These are phyloP conservation scores for Candida golubevii DNA, from an alignment of 805 yeast species.

Conservation along the genomic window DNA sequence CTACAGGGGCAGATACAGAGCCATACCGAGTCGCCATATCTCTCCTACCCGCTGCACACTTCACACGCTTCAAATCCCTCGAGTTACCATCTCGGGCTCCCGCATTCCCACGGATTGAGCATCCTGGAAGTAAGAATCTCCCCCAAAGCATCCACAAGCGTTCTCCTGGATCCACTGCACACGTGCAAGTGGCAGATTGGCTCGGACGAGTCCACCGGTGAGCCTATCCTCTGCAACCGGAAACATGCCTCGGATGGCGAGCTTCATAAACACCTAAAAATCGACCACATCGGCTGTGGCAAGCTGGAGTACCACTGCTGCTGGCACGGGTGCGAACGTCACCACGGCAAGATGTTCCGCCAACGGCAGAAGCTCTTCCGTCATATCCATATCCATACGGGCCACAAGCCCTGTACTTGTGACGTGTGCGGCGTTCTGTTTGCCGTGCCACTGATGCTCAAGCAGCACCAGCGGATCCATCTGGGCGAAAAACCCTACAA, in stretches of 20 bases:
- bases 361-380: conserved; percentile 85
- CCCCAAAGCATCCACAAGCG: conserved; percentile 19
- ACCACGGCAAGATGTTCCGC: conserved; percentile 51
- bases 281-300: conserved; percentile 70
- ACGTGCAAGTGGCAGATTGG: conserved; percentile 45
- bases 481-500: conserved; percentile 85
- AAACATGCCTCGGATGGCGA: conserved; percentile 52
- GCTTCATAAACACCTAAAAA: conserved; percentile 66
- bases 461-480: conserved; percentile 80
- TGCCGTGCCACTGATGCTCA: conserved; percentile 71
- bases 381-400: conserved; percentile 86
- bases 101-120: conserved; percentile 13
- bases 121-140: conserved; percentile 32
- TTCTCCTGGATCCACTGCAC: conserved; percentile 27
- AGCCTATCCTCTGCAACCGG: conserved; percentile 44
- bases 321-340: conserved; percentile 77
- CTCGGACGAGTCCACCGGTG: conserved; percentile 20
- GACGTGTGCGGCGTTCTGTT: conserved; percentile 62
- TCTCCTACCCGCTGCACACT: neutral
- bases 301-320: conserved; percentile 62
- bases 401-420: conserved; percentile 77
- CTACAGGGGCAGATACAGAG: too few relatives aligned
- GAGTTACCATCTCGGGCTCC: neutral
- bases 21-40: neutral
- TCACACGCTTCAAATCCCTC: neutral